Evolutionary conservation across 306 rosid genomes (phyloP).

Genomic region (Dalbergia oliveri): DNA sequence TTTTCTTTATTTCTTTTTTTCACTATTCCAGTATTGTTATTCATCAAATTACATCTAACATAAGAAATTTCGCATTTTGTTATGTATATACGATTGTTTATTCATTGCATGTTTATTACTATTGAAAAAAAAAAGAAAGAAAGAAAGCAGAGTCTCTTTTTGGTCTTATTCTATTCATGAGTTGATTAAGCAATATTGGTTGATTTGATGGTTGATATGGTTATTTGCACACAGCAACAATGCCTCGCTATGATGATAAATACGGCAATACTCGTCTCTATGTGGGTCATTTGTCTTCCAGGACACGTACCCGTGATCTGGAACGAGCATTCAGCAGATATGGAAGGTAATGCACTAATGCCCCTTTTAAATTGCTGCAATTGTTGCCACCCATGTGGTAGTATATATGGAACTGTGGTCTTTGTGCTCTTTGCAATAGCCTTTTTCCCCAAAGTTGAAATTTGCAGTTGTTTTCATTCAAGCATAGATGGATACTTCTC

Average conservation of each 20-base stretch:
- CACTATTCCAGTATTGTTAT: not conserved
- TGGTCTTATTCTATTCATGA: not conserved
- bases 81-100: not conserved
- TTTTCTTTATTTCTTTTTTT: not conserved
- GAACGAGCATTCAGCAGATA: constrained; percentile 66
- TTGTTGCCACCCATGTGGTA: not conserved
- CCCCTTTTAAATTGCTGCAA: not conserved
- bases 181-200: not conserved
- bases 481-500: not conserved
- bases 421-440: not conserved
- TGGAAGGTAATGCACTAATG: constrained; percentile 59
- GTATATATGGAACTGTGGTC: not conserved
- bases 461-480: not conserved
- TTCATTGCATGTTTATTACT: not conserved
- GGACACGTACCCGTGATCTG: constrained; percentile 71
- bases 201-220: not conserved
- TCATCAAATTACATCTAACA: not conserved
- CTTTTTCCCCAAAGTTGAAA: not conserved
- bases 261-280: constrained; percentile 67
- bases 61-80: not conserved
- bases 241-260: constrained; percentile 80
- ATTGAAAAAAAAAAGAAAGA: not conserved
- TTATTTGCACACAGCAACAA: constrained; percentile 34
- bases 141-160: not conserved
- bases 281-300: constrained; percentile 65